Evolutionary conservation across 2,329 filamentous ascomycete genomes (phyloP).

Genomic region (Aschersonia sp.): DNA sequence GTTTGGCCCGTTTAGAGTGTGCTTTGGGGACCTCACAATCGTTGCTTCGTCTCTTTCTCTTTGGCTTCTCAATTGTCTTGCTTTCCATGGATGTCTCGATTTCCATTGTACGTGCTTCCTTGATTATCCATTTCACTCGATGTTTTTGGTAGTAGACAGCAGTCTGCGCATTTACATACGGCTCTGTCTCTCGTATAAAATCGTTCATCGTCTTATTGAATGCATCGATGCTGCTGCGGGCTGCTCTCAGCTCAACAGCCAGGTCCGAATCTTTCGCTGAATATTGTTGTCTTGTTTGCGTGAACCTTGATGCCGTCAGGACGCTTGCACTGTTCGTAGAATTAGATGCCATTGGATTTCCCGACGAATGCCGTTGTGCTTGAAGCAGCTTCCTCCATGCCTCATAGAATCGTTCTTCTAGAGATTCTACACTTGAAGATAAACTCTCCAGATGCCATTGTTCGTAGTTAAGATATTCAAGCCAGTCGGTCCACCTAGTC

Average conservation of each 20-base stretch:
- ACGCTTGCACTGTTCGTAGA: background rate
- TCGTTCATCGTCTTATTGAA: background rate
- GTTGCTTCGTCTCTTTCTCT: background rate
- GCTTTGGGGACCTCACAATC: background rate
- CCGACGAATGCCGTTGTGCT: background rate
- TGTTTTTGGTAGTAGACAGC: background rate
- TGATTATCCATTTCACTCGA: background rate
- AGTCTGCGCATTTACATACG: background rate
- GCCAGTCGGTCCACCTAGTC: background rate
- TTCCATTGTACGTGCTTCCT: background rate
- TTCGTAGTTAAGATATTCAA: background rate
- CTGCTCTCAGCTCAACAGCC: background rate
- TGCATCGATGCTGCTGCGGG: background rate
- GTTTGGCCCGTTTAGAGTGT: background rate
- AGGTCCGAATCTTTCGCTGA: no score
- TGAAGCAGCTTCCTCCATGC: background rate
- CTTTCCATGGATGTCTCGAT: background rate
- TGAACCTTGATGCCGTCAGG: background rate
- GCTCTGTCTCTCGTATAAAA: background rate
- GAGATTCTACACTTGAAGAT: background rate
- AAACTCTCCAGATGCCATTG: background rate
- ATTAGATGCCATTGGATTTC: background rate
- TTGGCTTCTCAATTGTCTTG: background rate
- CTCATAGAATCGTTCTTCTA: background rate
- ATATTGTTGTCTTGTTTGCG: background rate